Conservation (phyloP, 129 eudicot species). For the Pittosporum tobira region DNA sequence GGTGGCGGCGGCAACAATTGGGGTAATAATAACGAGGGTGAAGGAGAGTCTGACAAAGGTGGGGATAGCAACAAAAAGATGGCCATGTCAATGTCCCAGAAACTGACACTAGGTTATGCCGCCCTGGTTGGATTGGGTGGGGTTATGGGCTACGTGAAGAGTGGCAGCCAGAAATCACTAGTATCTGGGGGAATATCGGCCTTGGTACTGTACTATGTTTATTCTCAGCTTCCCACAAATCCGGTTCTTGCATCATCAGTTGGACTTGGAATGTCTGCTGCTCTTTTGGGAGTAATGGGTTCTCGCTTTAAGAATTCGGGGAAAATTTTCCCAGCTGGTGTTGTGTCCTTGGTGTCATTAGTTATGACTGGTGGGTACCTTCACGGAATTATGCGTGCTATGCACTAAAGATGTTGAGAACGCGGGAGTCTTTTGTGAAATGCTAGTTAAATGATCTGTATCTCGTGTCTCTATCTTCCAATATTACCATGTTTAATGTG, state of each 20-base stretch:
- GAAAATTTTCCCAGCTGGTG: constrained; percentile 85
- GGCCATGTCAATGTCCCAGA: constrained; percentile 90
- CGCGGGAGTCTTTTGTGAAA: background rate
- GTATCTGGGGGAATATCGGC: constrained; percentile 73
- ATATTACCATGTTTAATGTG: too few species aligned
- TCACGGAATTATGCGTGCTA: constrained; percentile 72
- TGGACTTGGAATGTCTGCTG: constrained; percentile 80
- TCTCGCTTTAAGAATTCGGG: constrained; percentile 72
- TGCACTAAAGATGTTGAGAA: constrained; percentile 31
- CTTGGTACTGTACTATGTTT: constrained; percentile 40
- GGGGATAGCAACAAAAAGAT: constrained; percentile 36
- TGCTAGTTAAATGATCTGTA: background rate
- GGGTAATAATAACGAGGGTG: constrained; percentile 26
- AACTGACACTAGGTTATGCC: constrained; percentile 78
- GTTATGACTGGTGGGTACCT: constrained; percentile 83
- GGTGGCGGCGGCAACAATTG: constrained; percentile 36
- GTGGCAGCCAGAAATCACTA: constrained; percentile 79
- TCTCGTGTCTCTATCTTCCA: too few species aligned
- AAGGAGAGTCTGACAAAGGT: constrained; percentile 39
- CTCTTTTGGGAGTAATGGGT: constrained; percentile 87
- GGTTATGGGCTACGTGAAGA: constrained; percentile 73
- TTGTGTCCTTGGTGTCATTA: constrained; percentile 77
- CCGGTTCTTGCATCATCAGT: constrained; percentile 70
- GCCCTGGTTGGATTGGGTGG: constrained; percentile 78
- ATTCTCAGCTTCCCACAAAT: constrained; percentile 58